Evolutionary conservation across 805 yeast species (phyloP).

Genomic region (Candida methanosorbosa): DNA sequence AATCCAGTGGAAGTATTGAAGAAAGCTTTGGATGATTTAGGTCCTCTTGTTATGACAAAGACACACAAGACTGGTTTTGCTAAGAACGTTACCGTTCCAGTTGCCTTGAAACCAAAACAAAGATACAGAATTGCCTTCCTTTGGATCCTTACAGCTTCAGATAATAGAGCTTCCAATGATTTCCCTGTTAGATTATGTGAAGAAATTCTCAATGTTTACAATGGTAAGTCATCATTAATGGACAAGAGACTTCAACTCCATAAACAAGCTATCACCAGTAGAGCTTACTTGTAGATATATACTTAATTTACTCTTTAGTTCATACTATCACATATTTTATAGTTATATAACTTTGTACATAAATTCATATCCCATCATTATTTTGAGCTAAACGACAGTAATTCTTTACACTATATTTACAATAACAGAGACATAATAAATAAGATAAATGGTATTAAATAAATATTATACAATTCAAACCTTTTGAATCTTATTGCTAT

Average conservation of each 20-base stretch:
- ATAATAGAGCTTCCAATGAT: conserved; percentile 69
- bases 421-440: no score
- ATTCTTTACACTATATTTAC: neutral
- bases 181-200: conserved; percentile 86
- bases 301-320: neutral
- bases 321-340: neutral
- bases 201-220: conserved; percentile 69
- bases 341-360: no score
- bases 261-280: conserved; percentile 77
- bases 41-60: conserved; percentile 75
- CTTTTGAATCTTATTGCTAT: no score
- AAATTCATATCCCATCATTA: no score
- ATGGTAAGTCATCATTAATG: conserved; percentile 74
- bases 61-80: conserved; percentile 81
- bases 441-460: no score
- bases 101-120: conserved; percentile 74
- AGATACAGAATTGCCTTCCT: conserved; percentile 78
- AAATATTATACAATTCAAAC: no score
- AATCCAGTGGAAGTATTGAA: conserved; percentile 77
- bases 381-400: no score
- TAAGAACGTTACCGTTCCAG: conserved; percentile 71
- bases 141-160: conserved; percentile 85
- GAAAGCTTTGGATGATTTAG: conserved; percentile 68
- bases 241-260: conserved; percentile 81
- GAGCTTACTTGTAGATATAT: conserved; percentile 45